Base-by-base conservation (phyloP, 139 green algal genomes). In the Desmodesmus armatus region DNA sequence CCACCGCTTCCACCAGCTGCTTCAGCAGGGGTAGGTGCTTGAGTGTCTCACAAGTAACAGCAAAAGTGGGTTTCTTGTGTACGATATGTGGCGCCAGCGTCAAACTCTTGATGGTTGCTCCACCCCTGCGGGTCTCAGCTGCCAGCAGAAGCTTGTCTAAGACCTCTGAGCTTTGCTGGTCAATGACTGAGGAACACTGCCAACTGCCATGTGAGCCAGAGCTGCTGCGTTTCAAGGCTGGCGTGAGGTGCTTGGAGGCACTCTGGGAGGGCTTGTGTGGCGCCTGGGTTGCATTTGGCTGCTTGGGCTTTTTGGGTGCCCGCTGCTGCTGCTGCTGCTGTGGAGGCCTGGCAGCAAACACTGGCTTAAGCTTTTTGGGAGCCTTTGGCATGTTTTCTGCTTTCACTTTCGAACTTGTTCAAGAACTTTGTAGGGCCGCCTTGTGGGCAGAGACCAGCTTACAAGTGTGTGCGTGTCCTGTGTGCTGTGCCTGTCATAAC, bases 11-110 rank as follows among this genome's bases (percentile, higher is more conserved):
- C 66, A 97, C 39, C 41, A 98, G n/a, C 31, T 87, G 51, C 63
- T 89, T 84, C 33, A 98, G 73, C 58, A 97, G 35, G 27, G 72
- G 73, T 49, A 94, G 82, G 60, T 95, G 91, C 84, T 94, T 94
- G 37, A 99, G 88, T 0, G 94, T 95, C 81, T 99, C 88, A 78
- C 92, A 96, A 0, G 93, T 97, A 17, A 99, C 92, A 6, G 95
- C 96, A 85, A 97, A 96, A 0, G 94, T 96, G 29, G 97, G 94
- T 84, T 96, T 96, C 85, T 99, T 99, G 49, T 91, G 88, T 3
- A 85, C 49, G 19, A 98, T 86, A 47, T 94, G 75, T 0, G 90
- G 89, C 17, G 92, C 95, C 33, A 99, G 88, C 5, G 94, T 97
- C 40, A 99, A 91, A 7, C 83, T 88, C 72, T 93, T 93, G 70